Percentiles rank a stretch among this genome's conserved stretches.
Conservation (phyloP, 192 early-diverging fungal species). For the Entophlyctis luteolus region DNA sequence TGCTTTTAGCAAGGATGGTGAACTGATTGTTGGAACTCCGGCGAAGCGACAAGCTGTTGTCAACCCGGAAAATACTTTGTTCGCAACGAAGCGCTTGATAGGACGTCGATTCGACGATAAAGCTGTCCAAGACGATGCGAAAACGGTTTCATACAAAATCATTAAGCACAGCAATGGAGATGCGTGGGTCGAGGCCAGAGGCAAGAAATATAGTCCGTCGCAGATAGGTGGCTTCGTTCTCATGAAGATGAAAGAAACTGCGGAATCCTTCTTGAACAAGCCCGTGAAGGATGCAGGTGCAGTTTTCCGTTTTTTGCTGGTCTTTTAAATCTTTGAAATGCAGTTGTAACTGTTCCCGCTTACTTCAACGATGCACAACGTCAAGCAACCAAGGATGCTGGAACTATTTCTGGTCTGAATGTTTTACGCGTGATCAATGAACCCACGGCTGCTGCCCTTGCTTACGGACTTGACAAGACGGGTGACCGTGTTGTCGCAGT, state of each 20-base stretch:
- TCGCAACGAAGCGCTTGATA: slow-evolving; percentile 95
- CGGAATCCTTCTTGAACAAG: slow-evolving; percentile 71
- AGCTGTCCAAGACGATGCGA: slow-evolving; percentile 85
- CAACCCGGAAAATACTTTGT: slow-evolving; percentile 97
- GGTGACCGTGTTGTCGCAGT: slow-evolving; percentile 90
- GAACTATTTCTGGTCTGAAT: slow-evolving; percentile 82
- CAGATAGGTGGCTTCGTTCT: slow-evolving; percentile 97
- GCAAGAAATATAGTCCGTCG: slow-evolving; percentile 91
- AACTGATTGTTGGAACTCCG: slow-evolving; percentile 90
- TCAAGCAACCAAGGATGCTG: slow-evolving; percentile 95
- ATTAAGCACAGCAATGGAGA: slow-evolving; percentile 92
- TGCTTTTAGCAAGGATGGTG: slow-evolving; percentile 92
- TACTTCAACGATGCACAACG: slow-evolving; percentile 98
- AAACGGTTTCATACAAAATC: slow-evolving; percentile 91
- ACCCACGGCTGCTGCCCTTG: slow-evolving; percentile 90
- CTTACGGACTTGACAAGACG: slow-evolving; percentile 80
- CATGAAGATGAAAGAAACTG: slow-evolving; percentile 99
- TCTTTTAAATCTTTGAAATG: not conserved
- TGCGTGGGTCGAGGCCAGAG: slow-evolving; percentile 95
- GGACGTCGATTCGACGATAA: slow-evolving; percentile 87
- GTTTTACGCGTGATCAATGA: slow-evolving; percentile 94
- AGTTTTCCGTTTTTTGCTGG: not conserved
- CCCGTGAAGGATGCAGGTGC: slow-evolving; percentile 75
- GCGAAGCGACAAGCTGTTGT: slow-evolving; percentile 98
- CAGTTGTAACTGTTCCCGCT: slow-evolving; percentile 93